Evolutionary conservation across 1,284 basidiomycete genomes (phyloP).

Genomic region (Marasmius oreades): DNA sequence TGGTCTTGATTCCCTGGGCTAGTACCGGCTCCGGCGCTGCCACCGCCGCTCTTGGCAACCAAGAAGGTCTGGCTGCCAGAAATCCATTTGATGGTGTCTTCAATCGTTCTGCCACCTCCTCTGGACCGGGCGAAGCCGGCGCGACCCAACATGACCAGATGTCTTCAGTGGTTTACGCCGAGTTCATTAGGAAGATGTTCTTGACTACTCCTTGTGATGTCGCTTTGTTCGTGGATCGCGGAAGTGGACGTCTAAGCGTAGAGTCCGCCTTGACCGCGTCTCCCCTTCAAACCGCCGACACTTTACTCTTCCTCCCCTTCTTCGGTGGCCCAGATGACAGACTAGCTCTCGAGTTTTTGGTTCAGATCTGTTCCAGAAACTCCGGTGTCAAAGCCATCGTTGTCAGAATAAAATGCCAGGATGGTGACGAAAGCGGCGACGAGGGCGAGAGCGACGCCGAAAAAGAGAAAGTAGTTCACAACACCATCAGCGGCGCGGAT

Average conservation of each 20-base stretch:
- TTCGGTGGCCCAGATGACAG: constrained; percentile 93
- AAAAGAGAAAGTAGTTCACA: constrained; percentile 11
- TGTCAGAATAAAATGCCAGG: constrained; percentile 51
- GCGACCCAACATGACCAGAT: constrained; percentile 35
- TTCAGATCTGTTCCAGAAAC: constrained; percentile 70
- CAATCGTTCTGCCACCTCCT: constrained; percentile 29
- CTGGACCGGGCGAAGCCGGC: constrained; percentile 2
- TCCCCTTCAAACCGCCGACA: constrained; percentile 31
- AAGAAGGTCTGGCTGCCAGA: constrained; percentile 23
- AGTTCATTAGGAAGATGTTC: constrained; percentile 82
- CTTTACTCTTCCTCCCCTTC: constrained; percentile 82
- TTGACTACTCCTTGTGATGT: constrained; percentile 63
- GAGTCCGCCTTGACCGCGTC: not conserved
- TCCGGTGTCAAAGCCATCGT: constrained; percentile 66
- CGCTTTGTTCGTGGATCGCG: constrained; percentile 78
- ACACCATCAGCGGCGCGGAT: constrained; percentile 55
- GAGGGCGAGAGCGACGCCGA: constrained; percentile 31
- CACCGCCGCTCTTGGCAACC: not conserved
- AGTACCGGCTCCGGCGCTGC: constrained; percentile 24
- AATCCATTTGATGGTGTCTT: constrained; percentile 66
- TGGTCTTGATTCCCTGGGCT: constrained; percentile 83
- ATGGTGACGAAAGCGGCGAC: constrained; percentile 27
- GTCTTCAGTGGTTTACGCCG: constrained; percentile 60
- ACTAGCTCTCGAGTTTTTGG: constrained; percentile 72
- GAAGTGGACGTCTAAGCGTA: constrained; percentile 15